Evolutionary conservation across 768 basidiomycete genomes (phyloP).

Genomic region (Russula sp.): DNA sequence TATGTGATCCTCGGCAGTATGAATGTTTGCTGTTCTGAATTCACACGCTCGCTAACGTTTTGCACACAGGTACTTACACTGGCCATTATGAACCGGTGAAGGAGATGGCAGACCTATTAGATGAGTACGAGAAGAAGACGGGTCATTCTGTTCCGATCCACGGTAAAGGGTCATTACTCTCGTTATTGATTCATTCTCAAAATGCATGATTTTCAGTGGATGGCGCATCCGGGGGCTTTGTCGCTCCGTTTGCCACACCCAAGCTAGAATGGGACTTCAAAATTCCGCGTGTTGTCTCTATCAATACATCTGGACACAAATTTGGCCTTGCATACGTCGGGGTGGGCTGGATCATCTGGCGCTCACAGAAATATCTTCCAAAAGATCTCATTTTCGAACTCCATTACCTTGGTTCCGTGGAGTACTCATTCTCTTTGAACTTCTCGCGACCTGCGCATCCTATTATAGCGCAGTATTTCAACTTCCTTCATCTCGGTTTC

Average conservation of each 20-base stretch:
- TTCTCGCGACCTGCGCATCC: slow-evolving; percentile 61
- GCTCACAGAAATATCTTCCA: slow-evolving; percentile 53
- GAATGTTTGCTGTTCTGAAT: slow-evolving; percentile 17
- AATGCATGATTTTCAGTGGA: slow-evolving; percentile 41
- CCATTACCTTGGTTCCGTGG: slow-evolving; percentile 51
- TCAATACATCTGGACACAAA: slow-evolving; percentile 60
- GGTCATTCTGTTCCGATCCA: slow-evolving; percentile 48
- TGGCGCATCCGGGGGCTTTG: slow-evolving; percentile 59
- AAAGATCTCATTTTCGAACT: slow-evolving; percentile 69
- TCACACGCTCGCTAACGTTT: slow-evolving; percentile 2
- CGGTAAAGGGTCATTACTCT: slow-evolving; percentile 21
- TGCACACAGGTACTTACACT: slow-evolving; percentile 43
- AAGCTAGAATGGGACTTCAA: slow-evolving; percentile 58
- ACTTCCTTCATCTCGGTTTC: slow-evolving; percentile 59
- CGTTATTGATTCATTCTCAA: not conserved
- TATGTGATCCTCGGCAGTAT: slow-evolving; percentile 58
- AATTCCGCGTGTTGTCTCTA: slow-evolving; percentile 56
- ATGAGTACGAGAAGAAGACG: slow-evolving; percentile 50
- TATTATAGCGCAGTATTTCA: slow-evolving; percentile 62
- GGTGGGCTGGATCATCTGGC: slow-evolving; percentile 66
- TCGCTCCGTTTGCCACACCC: slow-evolving; percentile 59
- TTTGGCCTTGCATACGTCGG: slow-evolving; percentile 56
- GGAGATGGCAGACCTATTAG: slow-evolving; percentile 74
- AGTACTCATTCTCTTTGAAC: slow-evolving; percentile 73
- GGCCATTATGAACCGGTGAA: slow-evolving; percentile 77